Conservation (phyloP, 2,329 filamentous ascomycete genomes). For the Phaeophleospora eucalypticola region DNA sequence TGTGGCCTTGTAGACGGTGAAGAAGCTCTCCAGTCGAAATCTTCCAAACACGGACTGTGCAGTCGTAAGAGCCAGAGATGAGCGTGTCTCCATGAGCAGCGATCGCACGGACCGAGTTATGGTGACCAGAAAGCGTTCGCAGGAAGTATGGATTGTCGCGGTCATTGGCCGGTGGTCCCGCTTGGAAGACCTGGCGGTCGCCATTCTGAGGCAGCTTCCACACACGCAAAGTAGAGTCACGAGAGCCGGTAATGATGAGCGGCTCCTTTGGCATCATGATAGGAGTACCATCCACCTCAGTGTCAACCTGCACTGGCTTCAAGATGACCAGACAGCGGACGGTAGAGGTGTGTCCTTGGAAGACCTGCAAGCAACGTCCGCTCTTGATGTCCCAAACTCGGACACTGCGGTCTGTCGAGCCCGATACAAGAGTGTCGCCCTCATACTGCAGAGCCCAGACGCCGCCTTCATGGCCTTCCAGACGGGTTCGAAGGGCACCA, state of each 20-base stretch:
- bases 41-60: conserved; percentile 91
- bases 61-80: conserved; percentile 97
- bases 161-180: conserved; percentile 66
- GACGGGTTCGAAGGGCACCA: conserved; percentile 73
- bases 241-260: conserved; percentile 92
- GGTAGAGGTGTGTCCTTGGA: conserved; percentile 95
- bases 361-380: conserved; percentile 88
- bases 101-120: conserved; percentile 92
- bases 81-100: conserved; percentile 91
- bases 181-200: conserved; percentile 74
- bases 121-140: conserved; percentile 77
- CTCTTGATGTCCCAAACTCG: conserved; percentile 98
- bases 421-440: conserved; percentile 90
- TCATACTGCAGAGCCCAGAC: conserved; percentile 98
- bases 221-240: conserved; percentile 87
- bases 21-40: conserved; percentile 90
- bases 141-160: conserved; percentile 93
- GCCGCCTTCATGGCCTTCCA: conserved; percentile 92
- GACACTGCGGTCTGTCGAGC: conserved; percentile 94
- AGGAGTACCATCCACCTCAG: conserved; percentile 63
- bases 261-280: conserved; percentile 93
- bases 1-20: conserved; percentile 80
- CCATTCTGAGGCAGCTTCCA: conserved; percentile 86
- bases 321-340: conserved; percentile 94
- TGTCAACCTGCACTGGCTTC: conserved; percentile 75